phyloP scores from a whole-genome alignment of 495 filamentous ascomycete genomes.

The Trichoderma virens region DNA sequence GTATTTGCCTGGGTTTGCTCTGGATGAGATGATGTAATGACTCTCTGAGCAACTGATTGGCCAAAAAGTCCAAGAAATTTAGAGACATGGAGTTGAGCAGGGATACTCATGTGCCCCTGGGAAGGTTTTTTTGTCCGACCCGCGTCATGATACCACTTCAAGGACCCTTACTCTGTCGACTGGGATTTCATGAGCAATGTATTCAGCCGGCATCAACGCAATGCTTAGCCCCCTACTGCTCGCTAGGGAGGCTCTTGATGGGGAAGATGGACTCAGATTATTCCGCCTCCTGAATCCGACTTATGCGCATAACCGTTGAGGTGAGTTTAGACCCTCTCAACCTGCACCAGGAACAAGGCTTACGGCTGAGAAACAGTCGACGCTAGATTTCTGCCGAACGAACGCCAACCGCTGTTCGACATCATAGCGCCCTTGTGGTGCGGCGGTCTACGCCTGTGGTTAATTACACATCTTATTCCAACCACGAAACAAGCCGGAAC shows the following conservation, averaged over 20 bases:
- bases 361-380: background rate
- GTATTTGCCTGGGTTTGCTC: background rate
- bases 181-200: background rate
- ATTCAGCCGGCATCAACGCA: background rate
- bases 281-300: background rate
- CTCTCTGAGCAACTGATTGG: background rate
- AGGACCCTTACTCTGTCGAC: background rate
- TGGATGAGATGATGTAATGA: background rate
- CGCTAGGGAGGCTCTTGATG: background rate
- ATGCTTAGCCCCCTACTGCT: background rate
- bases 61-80: background rate
- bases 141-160: background rate
- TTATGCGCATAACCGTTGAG: background rate
- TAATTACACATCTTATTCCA: background rate
- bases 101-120: background rate
- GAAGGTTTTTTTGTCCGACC: background rate
- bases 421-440: background rate
- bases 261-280: background rate
- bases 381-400: background rate
- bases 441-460: background rate
- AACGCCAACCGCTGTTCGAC: background rate
- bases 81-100: conserved; percentile 6
- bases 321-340: background rate
- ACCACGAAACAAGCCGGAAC: background rate
- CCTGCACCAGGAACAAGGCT: background rate